phyloP scores from a whole-genome alignment of 768 basidiomycete species.

The Tricholoma hemisulphureum region DNA sequence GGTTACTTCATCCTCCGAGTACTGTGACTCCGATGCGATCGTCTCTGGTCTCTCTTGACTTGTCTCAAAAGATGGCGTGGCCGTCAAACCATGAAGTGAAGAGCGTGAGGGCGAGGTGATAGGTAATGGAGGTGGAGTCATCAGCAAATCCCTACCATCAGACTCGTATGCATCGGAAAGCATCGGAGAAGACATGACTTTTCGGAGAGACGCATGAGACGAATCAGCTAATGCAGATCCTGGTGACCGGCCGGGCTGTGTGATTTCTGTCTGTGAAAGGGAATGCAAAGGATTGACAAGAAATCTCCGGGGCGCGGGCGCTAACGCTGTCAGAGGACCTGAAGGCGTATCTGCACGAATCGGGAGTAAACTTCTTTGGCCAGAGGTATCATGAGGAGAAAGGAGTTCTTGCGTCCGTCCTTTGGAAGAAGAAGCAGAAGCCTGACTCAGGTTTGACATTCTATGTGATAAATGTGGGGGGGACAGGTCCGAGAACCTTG shows the following conservation, averaged over 20 bases:
- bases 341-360: conserved; percentile 64
- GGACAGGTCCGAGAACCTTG: conserved; percentile 23
- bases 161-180: conserved; percentile 45
- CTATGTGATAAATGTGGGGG: conserved; percentile 23
- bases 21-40: conserved; percentile 29
- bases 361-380: conserved; percentile 46
- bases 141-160: conserved; percentile 26
- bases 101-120: conserved; percentile 27
- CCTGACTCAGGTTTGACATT: conserved; percentile 28
- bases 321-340: conserved; percentile 57
- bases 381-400: conserved; percentile 24
- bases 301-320: conserved; percentile 62
- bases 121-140: conserved; percentile 48
- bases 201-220: conserved; percentile 34
- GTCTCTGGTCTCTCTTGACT: conserved; percentile 18
- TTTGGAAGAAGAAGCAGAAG: conserved; percentile 22
- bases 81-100: conserved; percentile 13
- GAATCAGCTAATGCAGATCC: conserved; percentile 8
- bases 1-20: conserved; percentile 37
- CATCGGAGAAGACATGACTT: conserved; percentile 53
- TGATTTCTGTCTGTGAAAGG: conserved; percentile 55
- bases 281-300: conserved; percentile 51
- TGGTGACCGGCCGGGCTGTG: conserved; percentile 18
- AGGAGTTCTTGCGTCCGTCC: conserved; percentile 27
- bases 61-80: conserved; percentile 29